These are phyloP conservation scores for Suhomyces tanzawaensis DNA, from an alignment of 805 yeast genomes.

Conservation along the genomic window DNA sequence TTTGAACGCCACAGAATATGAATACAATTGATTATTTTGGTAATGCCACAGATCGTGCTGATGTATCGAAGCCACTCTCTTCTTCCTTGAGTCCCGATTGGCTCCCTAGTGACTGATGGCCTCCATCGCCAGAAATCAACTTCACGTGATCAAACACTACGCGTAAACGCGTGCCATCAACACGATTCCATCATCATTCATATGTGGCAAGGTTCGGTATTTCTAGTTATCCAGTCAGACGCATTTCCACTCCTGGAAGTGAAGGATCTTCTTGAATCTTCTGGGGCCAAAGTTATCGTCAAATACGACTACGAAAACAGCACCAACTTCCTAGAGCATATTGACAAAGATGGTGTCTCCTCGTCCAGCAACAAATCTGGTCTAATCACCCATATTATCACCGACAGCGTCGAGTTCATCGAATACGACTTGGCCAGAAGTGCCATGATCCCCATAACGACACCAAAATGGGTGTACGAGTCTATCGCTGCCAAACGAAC, in stretches of 20 bases:
- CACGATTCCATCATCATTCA: not conserved
- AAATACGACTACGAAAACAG: constrained; percentile 19
- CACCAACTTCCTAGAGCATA: constrained; percentile 14
- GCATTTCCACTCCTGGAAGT: constrained; percentile 12
- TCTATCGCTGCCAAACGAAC: constrained; percentile 41
- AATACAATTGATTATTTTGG: no score
- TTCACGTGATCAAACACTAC: not conserved
- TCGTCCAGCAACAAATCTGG: constrained; percentile 1
- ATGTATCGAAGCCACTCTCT: no score
- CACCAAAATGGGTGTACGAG: constrained; percentile 57
- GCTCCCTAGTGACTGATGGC: no score
- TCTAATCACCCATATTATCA: constrained; percentile 47
- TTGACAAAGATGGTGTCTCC: not conserved
- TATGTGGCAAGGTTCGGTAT: constrained; percentile 21
- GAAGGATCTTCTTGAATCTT: constrained; percentile 12
- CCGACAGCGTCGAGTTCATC: constrained; percentile 51
- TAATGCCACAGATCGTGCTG: no score
- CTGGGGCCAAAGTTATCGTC: constrained; percentile 22
- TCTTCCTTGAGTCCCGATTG: no score
- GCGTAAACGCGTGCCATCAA: not conserved
- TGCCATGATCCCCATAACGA: constrained; percentile 64
- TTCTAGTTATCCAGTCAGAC: constrained; percentile 20
- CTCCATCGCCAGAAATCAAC: no score
- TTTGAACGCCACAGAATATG: no score
- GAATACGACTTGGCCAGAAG: constrained; percentile 47